Conservation (phyloP, 1,284 basidiomycete species). For the Chondrostereum purpureum region DNA sequence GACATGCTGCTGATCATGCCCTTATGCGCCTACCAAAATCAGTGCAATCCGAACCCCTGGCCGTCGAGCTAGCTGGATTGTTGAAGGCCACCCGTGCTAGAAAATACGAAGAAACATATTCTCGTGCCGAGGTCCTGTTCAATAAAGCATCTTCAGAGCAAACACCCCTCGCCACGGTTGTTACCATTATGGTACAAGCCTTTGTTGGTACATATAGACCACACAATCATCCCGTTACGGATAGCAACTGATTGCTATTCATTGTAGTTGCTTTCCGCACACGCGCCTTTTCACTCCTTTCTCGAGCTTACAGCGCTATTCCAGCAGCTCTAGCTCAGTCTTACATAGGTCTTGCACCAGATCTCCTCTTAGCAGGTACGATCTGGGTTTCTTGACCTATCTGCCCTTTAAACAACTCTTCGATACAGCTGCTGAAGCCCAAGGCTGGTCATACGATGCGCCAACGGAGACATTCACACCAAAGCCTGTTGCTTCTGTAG, state of each 20-base stretch:
- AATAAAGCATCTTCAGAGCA: slow-evolving; percentile 37
- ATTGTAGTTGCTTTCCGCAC: slow-evolving; percentile 43
- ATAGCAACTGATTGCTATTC: no score
- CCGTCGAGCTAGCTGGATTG: slow-evolving; percentile 38
- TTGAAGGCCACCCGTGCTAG: slow-evolving; percentile 45
- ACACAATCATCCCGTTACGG: no score
- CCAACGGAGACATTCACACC: slow-evolving; percentile 40
- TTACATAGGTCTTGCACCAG: slow-evolving; percentile 47
- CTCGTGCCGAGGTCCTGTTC: slow-evolving; percentile 37
- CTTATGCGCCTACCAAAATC: slow-evolving; percentile 45
- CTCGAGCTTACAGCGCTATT: slow-evolving; percentile 57
- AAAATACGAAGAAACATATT: slow-evolving; percentile 48
- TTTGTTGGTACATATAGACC: slow-evolving; percentile 48
- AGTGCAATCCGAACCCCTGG: slow-evolving; percentile 36
- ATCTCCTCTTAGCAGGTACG: slow-evolving; percentile 43
- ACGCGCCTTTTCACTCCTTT: slow-evolving; percentile 47
- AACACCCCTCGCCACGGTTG: slow-evolving; percentile 34
- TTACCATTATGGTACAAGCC: slow-evolving; percentile 34
- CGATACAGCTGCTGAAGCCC: slow-evolving; percentile 31
- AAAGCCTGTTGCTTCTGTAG: slow-evolving; percentile 6
- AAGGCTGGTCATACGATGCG: slow-evolving; percentile 47
- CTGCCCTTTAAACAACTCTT: slow-evolving; percentile 3
- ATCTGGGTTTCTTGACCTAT: not conserved
- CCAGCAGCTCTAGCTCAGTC: slow-evolving; percentile 42
- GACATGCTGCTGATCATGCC: slow-evolving; percentile 51